A percentile compares a stretch with the other conserved stretches of the same genome.
Conservation (phyloP, 495 filamentous ascomycete genomes). For the Podospora sp. region DNA sequence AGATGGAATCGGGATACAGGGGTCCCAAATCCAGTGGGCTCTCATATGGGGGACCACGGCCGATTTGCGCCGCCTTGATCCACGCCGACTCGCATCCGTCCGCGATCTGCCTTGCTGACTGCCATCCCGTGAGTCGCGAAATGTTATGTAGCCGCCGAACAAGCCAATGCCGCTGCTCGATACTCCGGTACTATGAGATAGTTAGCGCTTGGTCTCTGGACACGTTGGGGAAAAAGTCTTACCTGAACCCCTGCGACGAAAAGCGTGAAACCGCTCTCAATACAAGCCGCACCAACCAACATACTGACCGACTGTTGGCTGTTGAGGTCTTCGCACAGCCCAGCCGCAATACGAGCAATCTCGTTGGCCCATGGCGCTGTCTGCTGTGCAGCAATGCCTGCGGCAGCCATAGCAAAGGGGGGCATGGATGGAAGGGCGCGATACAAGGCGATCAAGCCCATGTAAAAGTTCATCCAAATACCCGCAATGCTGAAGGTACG, state of each 20-base stretch:
- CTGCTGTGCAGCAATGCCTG: conserved; percentile 66
- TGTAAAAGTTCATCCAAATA: conserved; percentile 83
- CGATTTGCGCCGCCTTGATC: conserved; percentile 69
- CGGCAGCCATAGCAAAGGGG: conserved; percentile 84
- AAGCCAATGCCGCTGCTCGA: conserved; percentile 73
- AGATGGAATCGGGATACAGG: conserved; percentile 40
- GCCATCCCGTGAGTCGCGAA: conserved; percentile 82
- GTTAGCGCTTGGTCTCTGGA: not conserved
- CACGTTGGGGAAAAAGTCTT: conserved; percentile 7
- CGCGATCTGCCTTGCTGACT: conserved; percentile 76
- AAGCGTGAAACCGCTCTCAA: conserved; percentile 74
- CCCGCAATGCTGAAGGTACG: conserved; percentile 83
- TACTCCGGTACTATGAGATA: conserved; percentile 63
- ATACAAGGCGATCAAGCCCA: conserved; percentile 74
- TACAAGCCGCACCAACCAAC: conserved; percentile 75
- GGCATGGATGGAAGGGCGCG: conserved; percentile 88
- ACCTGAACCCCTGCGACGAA: conserved; percentile 83
- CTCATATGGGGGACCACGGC: conserved; percentile 74
- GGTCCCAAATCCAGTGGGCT: conserved; percentile 46
- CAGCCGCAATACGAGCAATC: conserved; percentile 80
- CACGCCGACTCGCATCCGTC: conserved; percentile 82
- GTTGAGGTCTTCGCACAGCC: conserved; percentile 68
- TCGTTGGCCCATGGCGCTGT: conserved; percentile 71
- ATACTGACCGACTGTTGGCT: conserved; percentile 68
- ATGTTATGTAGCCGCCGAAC: conserved; percentile 73